Base-by-base conservation (phyloP, 2,329 filamentous ascomycete genomes). In the Diaporthe vaccinii region DNA sequence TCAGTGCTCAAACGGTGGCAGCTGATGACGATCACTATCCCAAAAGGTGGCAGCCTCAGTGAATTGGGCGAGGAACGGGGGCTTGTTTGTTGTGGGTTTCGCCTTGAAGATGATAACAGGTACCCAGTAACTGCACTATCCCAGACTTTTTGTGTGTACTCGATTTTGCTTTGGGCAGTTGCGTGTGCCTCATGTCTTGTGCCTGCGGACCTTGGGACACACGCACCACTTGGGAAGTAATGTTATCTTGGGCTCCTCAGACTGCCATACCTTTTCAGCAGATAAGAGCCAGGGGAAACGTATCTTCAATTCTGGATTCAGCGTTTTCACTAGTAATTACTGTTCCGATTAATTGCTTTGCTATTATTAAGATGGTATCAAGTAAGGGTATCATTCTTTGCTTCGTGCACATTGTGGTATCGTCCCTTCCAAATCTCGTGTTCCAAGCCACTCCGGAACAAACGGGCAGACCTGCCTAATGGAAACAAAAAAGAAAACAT, bases 301-400 rank as follows among this genome's bases (percentile, higher is more conserved):
- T 4, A 20, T 8, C 3, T 49, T 22, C 10, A 2, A 34, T 22
- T 49, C 28, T 2, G 17, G 31, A 7, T 20, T n/a, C 9, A 12
- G 4, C 9, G 17, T 4, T 49, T 34, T 49, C 41, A 31, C 39
- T 15, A 28, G 7, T 12, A 14, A 25, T 8, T n/a, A 36, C 22
- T 4, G 4, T 12, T 39, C 25, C 6, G 14, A n/a, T 12, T 39
- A 22, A n/a, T 10, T 31, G 10, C 4, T n/a, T 55, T 72, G 31
- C 20, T 36, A n/a, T 31, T 22, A 71, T 74, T 70, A 73, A 49
- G 36, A 15, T 59, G 61, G 57, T 70, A 51, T 74, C 55, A 62
- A 70, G 62, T 71, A 62, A 70, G 71, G 62, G 62, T 74, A 71
- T 74, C 62, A 69, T 49, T 53, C 53, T 61, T 73, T 46, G 34